Evolutionary conservation across 1,284 basidiomycete species (phyloP).

Genomic region (Hemileccinum hortonii): DNA sequence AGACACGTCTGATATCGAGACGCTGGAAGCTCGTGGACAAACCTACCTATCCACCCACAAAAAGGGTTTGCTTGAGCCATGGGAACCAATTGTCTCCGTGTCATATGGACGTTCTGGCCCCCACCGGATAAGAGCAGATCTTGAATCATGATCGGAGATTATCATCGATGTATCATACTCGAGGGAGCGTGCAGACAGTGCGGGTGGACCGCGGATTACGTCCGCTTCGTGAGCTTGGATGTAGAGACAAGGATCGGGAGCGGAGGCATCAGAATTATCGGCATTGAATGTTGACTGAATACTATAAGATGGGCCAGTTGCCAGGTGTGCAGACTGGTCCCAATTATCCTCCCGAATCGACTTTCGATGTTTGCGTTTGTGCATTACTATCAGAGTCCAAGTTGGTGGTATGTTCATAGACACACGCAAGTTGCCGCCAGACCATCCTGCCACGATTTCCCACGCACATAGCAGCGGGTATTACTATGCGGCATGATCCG

Average conservation of each 20-base stretch:
- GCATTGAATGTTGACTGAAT: conserved; percentile 1
- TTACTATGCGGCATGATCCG: neutral
- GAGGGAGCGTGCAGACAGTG: conserved; percentile 42
- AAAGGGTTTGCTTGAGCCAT: conserved; percentile 28
- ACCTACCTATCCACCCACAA: conserved; percentile 66
- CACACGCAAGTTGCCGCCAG: neutral
- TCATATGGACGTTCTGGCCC: conserved; percentile 18
- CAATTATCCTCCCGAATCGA: conserved; percentile 7
- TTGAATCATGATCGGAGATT: conserved; percentile 22
- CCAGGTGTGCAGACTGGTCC: conserved; percentile 8
- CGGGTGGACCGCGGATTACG: conserved; percentile 50
- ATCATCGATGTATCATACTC: conserved; percentile 35
- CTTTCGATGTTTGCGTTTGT: conserved; percentile 29
- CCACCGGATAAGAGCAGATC: conserved; percentile 50
- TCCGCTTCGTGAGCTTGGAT: conserved; percentile 71
- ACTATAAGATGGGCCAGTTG: neutral
- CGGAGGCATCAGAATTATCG: conserved; percentile 8
- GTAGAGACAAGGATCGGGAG: conserved; percentile 40
- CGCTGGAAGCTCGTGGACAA: conserved; percentile 9
- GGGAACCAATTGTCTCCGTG: conserved; percentile 2
- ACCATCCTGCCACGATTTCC: no score
- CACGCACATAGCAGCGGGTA: no score
- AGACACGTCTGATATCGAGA: conserved; percentile 10
- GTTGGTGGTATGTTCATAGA: neutral
- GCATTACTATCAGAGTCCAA: conserved; percentile 6